Conservation (phyloP, 2,329 filamentous ascomycete species). For the Arachnopeziza araneosa region DNA sequence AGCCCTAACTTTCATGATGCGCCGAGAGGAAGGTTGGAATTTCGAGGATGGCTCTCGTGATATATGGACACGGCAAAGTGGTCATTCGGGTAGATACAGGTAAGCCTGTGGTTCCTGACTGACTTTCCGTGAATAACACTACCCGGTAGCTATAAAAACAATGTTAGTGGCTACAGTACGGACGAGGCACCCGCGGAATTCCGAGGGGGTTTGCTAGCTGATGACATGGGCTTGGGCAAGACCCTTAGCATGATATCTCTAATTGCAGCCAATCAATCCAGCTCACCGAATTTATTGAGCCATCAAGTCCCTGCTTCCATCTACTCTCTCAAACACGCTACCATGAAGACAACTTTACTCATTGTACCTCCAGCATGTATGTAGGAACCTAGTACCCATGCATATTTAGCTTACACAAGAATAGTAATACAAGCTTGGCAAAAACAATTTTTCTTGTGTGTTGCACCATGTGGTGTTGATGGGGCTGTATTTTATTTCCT, state of each 20-base stretch:
- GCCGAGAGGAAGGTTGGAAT: slow-evolving; percentile 13
- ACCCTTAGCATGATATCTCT: slow-evolving; percentile 48
- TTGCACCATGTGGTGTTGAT: no score
- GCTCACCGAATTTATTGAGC: no score
- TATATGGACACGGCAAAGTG: slow-evolving; percentile 11
- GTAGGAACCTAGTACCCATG: no score
- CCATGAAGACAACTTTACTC: slow-evolving; percentile 14
- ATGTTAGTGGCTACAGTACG: slow-evolving; percentile 1
- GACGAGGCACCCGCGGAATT: slow-evolving; percentile 9
- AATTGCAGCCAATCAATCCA: slow-evolving; percentile 11
- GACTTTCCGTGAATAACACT: neutral
- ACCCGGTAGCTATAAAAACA: slow-evolving; percentile 14
- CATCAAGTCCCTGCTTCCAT: no score
- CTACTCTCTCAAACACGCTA: no score
- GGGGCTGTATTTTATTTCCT: no score
- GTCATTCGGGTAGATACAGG: no score
- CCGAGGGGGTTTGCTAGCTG: slow-evolving; percentile 71
- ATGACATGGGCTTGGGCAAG: slow-evolving; percentile 98
- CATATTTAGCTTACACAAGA: no score
- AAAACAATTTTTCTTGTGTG: slow-evolving; percentile 14
- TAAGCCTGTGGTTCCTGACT: neutral
- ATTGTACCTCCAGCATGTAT: slow-evolving; percentile 15
- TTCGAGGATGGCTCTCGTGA: slow-evolving; percentile 3
- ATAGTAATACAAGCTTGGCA: slow-evolving; percentile 16
- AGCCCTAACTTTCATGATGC: slow-evolving; percentile 19